Evolutionary conservation across 352 stramenopile species (phyloP), one percentile per base, ranked within the genome.

Genomic region (Phytopythium mirpurense): DNA sequence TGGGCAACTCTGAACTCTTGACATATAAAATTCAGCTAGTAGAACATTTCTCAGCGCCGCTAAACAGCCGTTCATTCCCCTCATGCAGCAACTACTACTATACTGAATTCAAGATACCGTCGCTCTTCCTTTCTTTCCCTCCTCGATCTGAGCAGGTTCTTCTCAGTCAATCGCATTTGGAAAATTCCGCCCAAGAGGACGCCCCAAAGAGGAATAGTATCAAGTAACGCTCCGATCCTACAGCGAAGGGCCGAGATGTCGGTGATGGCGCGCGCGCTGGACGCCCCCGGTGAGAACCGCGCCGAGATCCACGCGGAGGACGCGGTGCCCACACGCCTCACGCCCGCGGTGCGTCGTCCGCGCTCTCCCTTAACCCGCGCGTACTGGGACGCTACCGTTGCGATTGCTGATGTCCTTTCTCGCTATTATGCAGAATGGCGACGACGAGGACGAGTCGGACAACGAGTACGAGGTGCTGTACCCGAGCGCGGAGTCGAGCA

Each of bases 381-480:
- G 15, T 21, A 47, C 23, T n/a, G 10, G 15, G 18, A 47, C 23
- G 24, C n/a, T n/a, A n/a, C n/a, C 2, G 42, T 49, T 36, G 23
- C 5, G 14, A 15, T 21, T n/a, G 14, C 15, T 41, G 5, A 12
- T 18, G 36, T 41, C 36, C 36, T 41, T 41, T 41, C 36, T 41
- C 36, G 2, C 36, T 1, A 41, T 23, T 23, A 26, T 26, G n/a
- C 6, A 50, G 44, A 6, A 8, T 23, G 31, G 26, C 44, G 44
- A 38, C 44, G 44, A 36, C 8, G 70, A 80, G 21, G 65, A 66
- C 41, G 37, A 43, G n/a, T 31, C 23, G 41, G 41, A 47, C 23
- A 32, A 14, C 41, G 74, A 88, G 50, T 89, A 90, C 50, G 76
- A 89, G 42, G 58, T 87, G 19, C 49, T 90, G 43, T 72, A 63